Percentiles rank a stretch among this genome's conserved stretches.
Conservation (phyloP, 495 filamentous ascomycete genomes). For the Xylaria intraflava region DNA sequence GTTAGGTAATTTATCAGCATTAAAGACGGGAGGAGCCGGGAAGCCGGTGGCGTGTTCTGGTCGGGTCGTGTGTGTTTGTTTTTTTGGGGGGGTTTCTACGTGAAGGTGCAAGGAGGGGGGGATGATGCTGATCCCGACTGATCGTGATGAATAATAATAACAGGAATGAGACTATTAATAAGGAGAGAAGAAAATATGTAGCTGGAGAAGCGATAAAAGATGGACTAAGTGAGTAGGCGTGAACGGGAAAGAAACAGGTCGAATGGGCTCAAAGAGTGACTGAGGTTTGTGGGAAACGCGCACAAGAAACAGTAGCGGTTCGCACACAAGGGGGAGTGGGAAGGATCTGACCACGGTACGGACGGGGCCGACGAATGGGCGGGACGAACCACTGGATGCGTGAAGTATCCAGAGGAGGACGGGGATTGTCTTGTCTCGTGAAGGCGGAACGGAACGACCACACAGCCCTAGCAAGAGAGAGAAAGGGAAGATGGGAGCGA, state of each 20-base stretch:
- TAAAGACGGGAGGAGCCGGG: not conserved
- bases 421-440: constrained; percentile 5
- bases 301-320: not conserved
- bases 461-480: not conserved
- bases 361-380: not conserved
- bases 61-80: not conserved
- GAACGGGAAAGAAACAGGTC: constrained; percentile 7
- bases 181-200: not conserved
- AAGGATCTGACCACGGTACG: constrained; percentile 1
- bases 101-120: not conserved
- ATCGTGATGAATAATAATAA: constrained; percentile 1
- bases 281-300: not conserved
- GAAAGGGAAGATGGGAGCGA: constrained; percentile 13
- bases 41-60: not conserved
- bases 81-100: not conserved
- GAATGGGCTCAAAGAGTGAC: constrained; percentile 16
- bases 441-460: not conserved
- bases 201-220: not conserved
- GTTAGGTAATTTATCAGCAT: constrained; percentile 8
- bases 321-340: constrained; percentile 6
- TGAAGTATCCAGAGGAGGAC: not conserved
- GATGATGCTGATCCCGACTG: not conserved
- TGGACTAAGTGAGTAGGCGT: constrained; percentile 4
- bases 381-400: not conserved
- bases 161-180: not conserved